These are phyloP conservation scores for Neltuma alba DNA, from an alignment of 306 rosid genomes.

Conservation along the genomic window DNA sequence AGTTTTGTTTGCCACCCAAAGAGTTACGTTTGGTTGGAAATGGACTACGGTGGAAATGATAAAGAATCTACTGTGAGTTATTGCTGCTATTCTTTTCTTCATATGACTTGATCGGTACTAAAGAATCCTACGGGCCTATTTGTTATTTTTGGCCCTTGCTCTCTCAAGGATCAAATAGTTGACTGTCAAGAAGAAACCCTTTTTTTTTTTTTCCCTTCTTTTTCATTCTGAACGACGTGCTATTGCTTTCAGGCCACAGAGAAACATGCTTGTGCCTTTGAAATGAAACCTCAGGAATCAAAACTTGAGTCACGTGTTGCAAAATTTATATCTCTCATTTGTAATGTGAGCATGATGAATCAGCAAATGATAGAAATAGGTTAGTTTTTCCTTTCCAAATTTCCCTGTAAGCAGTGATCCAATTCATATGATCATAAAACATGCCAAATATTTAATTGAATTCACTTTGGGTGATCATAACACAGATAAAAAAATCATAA, in stretches of 20 bases:
- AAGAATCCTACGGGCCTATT: constrained; percentile 15
- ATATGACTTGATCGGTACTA: constrained; percentile 18
- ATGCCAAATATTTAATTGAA: constrained; percentile 21
- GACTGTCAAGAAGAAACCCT: background rate
- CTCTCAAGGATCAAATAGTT: constrained; percentile 13
- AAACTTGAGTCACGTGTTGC: constrained; percentile 78
- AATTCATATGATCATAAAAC: constrained; percentile 36
- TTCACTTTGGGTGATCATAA: constrained; percentile 20
- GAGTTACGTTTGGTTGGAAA: constrained; percentile 82
- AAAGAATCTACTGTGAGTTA: constrained; percentile 66
- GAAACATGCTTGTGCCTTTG: constrained; percentile 42
- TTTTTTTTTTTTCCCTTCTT: constrained; percentile 8
- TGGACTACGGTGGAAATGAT: constrained; percentile 77
- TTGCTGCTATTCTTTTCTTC: constrained; percentile 17
- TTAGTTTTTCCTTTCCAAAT: constrained; percentile 36
- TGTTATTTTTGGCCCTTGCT: background rate
- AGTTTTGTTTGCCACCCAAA: constrained; percentile 59
- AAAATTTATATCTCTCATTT: constrained; percentile 83
- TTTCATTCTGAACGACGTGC: constrained; percentile 33
- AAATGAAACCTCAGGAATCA: constrained; percentile 64
- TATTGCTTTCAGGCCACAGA: constrained; percentile 58
- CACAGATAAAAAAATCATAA: constrained; percentile 7
- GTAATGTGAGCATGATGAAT: constrained; percentile 95
- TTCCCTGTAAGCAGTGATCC: constrained; percentile 1
- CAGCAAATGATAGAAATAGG: constrained; percentile 99